Evolutionary conservation across 495 filamentous ascomycete species (phyloP), one percentile per base, ranked within the genome.

Genomic region (Aspergillus saccharolyticus): DNA sequence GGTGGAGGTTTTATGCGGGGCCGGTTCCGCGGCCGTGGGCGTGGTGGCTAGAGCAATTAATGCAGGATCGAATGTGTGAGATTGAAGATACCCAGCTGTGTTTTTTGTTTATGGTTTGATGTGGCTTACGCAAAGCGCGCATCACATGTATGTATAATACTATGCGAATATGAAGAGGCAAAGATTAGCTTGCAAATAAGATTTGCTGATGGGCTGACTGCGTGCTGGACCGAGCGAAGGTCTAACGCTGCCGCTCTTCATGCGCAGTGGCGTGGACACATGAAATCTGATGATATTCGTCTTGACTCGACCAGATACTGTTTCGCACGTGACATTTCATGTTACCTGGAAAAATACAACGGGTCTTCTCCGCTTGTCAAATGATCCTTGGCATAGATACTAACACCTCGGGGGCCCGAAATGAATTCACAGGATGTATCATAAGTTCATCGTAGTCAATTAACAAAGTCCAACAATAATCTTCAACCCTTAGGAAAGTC

Each of bases 1-100:
- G 70, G 82, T 46, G 70, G 81, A 55, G 66, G 73, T 56, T 72
- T 81, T 66, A 71, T 76, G 70, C 69, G 78, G 54, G 77, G 81
- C 58, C 68, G 80, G 52, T 78, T 68, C 60, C 70, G 75, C 12
- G 70, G 75, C 12, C 65, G 79, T 56, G 77, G 78, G 53, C 70
- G 79, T 53, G 79, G 79, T 53, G 79, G 77, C 24, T 72, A 66
- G 24, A 56, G n/a, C n/a, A n/a, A n/a, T n/a, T 10, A 6, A 15
- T 16, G 15, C 25, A 12, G 21, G 47, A 39, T 2, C 7, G 10
- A 8, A 6, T 39, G 2, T 12, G 33, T 39, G 5, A 39, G 33
- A 39, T 39, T 39, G 33, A 39, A 39, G 33, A 39, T 39, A 39
- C 33, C 33, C 33, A 39, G 2, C 33, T 12, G 33, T 39, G 33